Percentiles rank a stretch among this genome's conserved stretches.
phyloP scores from a whole-genome alignment of 2,329 filamentous ascomycete genomes.

The Knufia fluminis region DNA sequence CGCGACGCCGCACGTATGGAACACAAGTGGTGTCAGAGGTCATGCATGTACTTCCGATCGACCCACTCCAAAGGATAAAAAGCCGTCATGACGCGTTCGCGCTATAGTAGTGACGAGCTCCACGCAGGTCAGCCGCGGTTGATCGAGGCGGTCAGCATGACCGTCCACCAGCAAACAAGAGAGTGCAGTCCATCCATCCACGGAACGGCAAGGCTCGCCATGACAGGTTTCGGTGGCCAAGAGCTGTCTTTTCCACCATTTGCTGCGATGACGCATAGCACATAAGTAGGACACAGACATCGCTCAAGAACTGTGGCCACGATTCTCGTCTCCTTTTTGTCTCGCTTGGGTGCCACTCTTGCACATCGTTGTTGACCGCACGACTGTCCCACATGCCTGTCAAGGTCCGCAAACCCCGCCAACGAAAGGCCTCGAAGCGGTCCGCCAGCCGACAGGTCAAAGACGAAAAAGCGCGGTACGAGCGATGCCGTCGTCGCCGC shows the following conservation, averaged over 20 bases:
- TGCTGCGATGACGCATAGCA: slow-evolving; percentile 1
- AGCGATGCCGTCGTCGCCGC: slow-evolving; percentile 1
- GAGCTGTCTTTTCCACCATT: slow-evolving; percentile 3
- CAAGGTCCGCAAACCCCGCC: background rate
- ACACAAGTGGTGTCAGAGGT: slow-evolving; percentile 1
- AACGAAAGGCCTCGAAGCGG: slow-evolving; percentile 2
- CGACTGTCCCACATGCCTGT: background rate
- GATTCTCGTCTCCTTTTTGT: background rate
- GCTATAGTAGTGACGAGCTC: slow-evolving; percentile 3
- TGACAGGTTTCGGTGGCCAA: slow-evolving; percentile 1
- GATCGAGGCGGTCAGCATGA: slow-evolving; percentile 3
- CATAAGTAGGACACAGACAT: slow-evolving; percentile 2
- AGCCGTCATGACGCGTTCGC: slow-evolving; percentile 3
- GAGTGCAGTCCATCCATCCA: background rate
- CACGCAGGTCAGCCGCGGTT: slow-evolving; percentile 3
- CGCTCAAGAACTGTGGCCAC: slow-evolving; percentile 3
- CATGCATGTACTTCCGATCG: slow-evolving; percentile 2
- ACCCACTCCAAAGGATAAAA: background rate
- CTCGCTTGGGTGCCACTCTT: slow-evolving; percentile 1
- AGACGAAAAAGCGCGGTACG: slow-evolving; percentile 5
- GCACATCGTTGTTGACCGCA: slow-evolving; percentile 2
- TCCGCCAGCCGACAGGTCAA: slow-evolving; percentile 1
- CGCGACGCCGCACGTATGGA: slow-evolving; percentile 1
- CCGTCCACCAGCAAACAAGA: slow-evolving; percentile 2
- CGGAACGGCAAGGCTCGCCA: background rate